Conservation (phyloP, 2,329 filamentous ascomycete species). For the Verticillium albo-atrum region DNA sequence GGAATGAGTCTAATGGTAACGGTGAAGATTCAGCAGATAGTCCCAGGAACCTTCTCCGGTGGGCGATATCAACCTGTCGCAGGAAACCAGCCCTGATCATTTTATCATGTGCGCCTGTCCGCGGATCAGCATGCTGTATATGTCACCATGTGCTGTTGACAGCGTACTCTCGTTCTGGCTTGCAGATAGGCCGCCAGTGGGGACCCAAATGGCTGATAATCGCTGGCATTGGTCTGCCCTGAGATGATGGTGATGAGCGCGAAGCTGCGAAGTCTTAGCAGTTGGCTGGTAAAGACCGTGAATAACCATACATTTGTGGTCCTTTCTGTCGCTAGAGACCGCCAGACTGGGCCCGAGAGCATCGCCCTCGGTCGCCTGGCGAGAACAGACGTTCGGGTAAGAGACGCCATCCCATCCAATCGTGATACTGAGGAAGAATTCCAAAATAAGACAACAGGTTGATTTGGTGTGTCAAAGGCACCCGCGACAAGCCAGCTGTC, state of each 20-base stretch:
- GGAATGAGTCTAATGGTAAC: constrained; percentile 62
- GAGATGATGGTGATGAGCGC: background rate
- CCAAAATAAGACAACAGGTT: no score
- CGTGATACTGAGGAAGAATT: background rate
- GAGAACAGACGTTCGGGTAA: background rate
- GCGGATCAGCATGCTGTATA: constrained; percentile 4
- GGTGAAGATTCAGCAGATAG: background rate
- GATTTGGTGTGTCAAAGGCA: no score
- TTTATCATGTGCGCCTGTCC: constrained; percentile 58
- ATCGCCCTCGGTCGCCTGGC: no score
- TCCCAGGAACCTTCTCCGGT: background rate
- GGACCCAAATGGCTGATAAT: constrained; percentile 74
- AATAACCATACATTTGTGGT: no score
- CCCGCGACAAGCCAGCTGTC: no score
- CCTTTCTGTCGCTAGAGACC: no score
- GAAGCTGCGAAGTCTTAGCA: background rate
- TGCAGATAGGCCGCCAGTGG: constrained; percentile 64
- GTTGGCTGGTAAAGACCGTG: background rate
- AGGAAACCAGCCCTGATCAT: constrained; percentile 69
- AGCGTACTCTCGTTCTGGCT: constrained; percentile 48
- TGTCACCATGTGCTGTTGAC: constrained; percentile 7
- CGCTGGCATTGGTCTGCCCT: constrained; percentile 25
- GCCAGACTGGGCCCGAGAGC: no score
- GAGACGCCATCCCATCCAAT: background rate
- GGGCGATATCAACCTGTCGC: constrained; percentile 52